These are phyloP conservation scores for Santalum album DNA, from an alignment of 164 flowering plant genomes.

Conservation along the genomic window DNA sequence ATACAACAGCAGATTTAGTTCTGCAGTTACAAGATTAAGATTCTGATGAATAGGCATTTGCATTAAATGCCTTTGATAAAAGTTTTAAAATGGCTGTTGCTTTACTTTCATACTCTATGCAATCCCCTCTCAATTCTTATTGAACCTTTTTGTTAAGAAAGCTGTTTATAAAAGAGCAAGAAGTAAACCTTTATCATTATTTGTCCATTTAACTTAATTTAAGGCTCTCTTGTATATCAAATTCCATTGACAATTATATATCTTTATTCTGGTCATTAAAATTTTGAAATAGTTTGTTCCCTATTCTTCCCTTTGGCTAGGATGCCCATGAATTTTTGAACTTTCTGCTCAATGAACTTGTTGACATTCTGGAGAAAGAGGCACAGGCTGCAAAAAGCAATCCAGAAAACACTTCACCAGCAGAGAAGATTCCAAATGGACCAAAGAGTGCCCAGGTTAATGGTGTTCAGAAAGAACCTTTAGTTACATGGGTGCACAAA, in stretches of 20 bases:
- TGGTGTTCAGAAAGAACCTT: conserved; percentile 69
- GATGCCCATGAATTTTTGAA: conserved; percentile 99
- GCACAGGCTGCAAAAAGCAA: conserved; percentile 47
- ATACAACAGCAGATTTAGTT: too few relatives aligned
- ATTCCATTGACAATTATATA: too few relatives aligned
- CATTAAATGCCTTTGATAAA: too few relatives aligned
- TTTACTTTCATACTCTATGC: too few relatives aligned
- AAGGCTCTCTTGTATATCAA: background rate
- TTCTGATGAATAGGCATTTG: too few relatives aligned
- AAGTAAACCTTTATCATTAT: too few relatives aligned
- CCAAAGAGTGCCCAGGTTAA: conserved; percentile 38
- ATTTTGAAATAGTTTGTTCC: background rate
- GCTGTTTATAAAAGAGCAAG: too few relatives aligned
- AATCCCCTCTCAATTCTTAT: too few relatives aligned
- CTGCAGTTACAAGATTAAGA: too few relatives aligned
- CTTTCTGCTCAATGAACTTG: conserved; percentile 87
- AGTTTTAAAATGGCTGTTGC: too few relatives aligned
- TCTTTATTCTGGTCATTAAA: too few relatives aligned
- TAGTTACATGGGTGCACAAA: conserved; percentile 97
- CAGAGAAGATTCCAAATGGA: conserved; percentile 68
- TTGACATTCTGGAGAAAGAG: conserved; percentile 96
- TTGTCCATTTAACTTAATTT: background rate
- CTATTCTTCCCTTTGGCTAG: conserved; percentile 26
- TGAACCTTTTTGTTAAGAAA: too few relatives aligned
- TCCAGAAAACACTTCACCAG: conserved; percentile 50